Evolutionary conservation across 148 eudicot genomes (phyloP).

Genomic region (Rheum nobile): DNA sequence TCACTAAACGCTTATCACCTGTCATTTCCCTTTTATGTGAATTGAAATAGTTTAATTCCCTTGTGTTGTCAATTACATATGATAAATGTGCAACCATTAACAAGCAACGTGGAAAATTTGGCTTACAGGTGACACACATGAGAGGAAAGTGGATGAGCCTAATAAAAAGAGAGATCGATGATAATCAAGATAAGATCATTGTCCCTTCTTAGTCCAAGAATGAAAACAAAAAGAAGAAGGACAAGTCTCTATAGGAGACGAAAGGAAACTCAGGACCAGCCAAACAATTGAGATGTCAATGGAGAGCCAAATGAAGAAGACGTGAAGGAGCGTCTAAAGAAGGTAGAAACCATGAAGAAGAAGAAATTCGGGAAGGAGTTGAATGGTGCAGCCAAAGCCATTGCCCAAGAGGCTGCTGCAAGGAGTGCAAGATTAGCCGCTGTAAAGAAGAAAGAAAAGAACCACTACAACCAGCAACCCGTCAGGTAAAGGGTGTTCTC

Average conservation of each 20-base stretch:
- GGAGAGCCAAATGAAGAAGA: constrained; percentile 30
- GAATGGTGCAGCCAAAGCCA: constrained; percentile 81
- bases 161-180: constrained; percentile 28
- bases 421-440: constrained; percentile 88
- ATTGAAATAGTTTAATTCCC: background rate
- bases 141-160: constrained; percentile 18
- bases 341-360: constrained; percentile 62
- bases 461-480: constrained; percentile 93
- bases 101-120: background rate
- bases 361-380: constrained; percentile 82
- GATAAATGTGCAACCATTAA: background rate
- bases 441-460: constrained; percentile 96
- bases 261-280: constrained; percentile 53
- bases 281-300: constrained; percentile 26
- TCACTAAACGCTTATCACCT: too few relatives aligned
- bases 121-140: constrained; percentile 26
- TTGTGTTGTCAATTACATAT: background rate
- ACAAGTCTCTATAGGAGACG: constrained; percentile 39
- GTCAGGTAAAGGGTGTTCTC: constrained; percentile 33
- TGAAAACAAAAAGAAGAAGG: constrained; percentile 58
- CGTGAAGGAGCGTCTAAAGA: constrained; percentile 79
- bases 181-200: constrained; percentile 33
- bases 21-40: too few relatives aligned
- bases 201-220: constrained; percentile 57
- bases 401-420: constrained; percentile 87